Conservation (phyloP, 257 asterid genomes). For the Solanum piurae region DNA sequence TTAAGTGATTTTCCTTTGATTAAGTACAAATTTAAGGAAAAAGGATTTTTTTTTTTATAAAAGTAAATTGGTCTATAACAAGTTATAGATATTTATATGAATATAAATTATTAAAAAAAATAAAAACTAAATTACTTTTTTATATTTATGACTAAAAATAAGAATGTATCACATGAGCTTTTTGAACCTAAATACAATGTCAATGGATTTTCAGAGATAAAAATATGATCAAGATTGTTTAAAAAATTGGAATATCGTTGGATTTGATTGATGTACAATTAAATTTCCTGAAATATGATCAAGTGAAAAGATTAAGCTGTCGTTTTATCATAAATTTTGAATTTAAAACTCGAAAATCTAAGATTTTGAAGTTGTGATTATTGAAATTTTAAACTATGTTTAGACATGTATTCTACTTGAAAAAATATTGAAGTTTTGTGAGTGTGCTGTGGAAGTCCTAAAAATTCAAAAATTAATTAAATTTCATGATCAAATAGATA, state of each 20-base stretch:
- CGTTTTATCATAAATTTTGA: too few relatives aligned
- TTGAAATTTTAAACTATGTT: too few relatives aligned
- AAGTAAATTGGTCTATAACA: too few relatives aligned
- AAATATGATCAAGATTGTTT: background rate
- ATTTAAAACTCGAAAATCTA: background rate
- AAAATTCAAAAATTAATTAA: too few relatives aligned
- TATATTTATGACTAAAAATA: too few relatives aligned
- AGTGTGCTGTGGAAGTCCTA: background rate
- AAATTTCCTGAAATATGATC: too few relatives aligned
- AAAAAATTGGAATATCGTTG: background rate
- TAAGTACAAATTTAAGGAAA: too few relatives aligned
- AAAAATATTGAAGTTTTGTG: background rate
- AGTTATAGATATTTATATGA: background rate
- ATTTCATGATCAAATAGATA: too few relatives aligned
- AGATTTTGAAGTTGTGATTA: background rate
- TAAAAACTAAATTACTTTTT: too few relatives aligned
- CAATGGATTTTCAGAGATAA: background rate
- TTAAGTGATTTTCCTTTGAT: background rate
- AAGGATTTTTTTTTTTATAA: too few relatives aligned
- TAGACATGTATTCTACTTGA: background rate
- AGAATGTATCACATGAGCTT: background rate
- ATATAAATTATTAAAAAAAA: too few relatives aligned
- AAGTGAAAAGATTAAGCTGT: too few relatives aligned
- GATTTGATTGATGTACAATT: background rate
- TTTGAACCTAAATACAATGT: background rate